Conservation (phyloP, 2,329 filamentous ascomycete species). For the Curvularia eragrostidis region DNA sequence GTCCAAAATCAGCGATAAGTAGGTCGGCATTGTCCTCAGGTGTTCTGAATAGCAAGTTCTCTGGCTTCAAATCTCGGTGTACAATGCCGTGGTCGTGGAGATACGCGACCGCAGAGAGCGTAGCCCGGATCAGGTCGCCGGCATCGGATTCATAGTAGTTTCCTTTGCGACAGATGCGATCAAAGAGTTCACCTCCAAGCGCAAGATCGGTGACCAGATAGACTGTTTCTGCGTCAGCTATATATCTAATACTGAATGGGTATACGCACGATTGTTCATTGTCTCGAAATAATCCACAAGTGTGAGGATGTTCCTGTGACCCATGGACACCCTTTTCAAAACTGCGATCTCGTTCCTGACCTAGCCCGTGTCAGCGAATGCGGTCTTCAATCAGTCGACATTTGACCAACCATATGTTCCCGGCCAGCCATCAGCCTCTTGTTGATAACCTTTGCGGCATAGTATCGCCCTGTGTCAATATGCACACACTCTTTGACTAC, state of each 20-base stretch:
- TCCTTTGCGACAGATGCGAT: slow-evolving; percentile 97
- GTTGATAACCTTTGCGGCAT: slow-evolving; percentile 99
- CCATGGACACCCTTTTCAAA: slow-evolving; percentile 97
- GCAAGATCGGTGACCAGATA: slow-evolving; percentile 98
- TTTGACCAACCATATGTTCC: slow-evolving; percentile 84
- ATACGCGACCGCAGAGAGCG: slow-evolving; percentile 96
- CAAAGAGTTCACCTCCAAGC: slow-evolving; percentile 94
- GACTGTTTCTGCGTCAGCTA: slow-evolving; percentile 56
- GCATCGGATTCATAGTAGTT: slow-evolving; percentile 98
- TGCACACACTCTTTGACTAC: slow-evolving; percentile 99
- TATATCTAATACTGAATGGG: background rate
- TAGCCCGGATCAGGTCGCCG: slow-evolving; percentile 91
- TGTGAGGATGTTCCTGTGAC: slow-evolving; percentile 96
- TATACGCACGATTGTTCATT: slow-evolving; percentile 85
- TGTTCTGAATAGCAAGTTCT: slow-evolving; percentile 95
- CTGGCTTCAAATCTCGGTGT: slow-evolving; percentile 95
- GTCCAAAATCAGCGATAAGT: slow-evolving; percentile 94
- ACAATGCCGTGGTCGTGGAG: slow-evolving; percentile 98
- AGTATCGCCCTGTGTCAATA: slow-evolving; percentile 96
- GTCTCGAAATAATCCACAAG: slow-evolving; percentile 99
- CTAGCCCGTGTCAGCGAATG: slow-evolving; percentile 55
- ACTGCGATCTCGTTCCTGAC: slow-evolving; percentile 98
- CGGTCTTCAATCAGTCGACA: background rate
- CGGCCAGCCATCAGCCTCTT: slow-evolving; percentile 96
- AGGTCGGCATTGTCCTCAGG: slow-evolving; percentile 98